phyloP scores from a whole-genome alignment of 228 moss, liverwort and hornwort species.

The Sphagnum fallax region DNA sequence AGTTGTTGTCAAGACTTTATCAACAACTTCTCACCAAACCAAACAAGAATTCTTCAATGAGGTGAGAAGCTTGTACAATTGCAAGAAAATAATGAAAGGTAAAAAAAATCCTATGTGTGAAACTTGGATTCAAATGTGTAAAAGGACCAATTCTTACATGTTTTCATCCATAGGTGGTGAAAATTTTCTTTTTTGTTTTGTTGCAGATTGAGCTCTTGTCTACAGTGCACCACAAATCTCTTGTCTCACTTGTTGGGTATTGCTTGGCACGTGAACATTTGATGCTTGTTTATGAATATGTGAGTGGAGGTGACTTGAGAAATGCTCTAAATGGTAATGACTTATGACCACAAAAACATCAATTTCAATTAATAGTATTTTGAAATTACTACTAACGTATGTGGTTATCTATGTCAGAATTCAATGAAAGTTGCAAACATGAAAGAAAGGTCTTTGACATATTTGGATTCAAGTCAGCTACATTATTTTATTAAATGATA shows the following conservation, averaged over 20 bases:
- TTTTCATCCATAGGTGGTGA: neutral
- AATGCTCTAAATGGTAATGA: conserved; percentile 44
- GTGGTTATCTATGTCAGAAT: no score
- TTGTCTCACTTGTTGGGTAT: conserved; percentile 62
- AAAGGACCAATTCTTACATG: neutral
- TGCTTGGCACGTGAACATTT: conserved; percentile 40
- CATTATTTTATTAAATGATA: no score
- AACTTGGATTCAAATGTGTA: no score
- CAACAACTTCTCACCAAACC: conserved; percentile 46
- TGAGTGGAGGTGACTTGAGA: conserved; percentile 59
- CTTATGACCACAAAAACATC: neutral
- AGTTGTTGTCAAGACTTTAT: conserved; percentile 51
- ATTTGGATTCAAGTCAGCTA: no score
- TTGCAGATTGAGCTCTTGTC: conserved; percentile 57
- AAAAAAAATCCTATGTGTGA: neutral
- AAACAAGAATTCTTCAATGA: conserved; percentile 61
- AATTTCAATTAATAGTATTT: no score
- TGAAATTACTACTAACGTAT: no score
- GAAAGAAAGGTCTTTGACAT: no score
- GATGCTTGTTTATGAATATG: conserved; percentile 50
- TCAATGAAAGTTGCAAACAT: no score
- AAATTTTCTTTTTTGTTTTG: neutral
- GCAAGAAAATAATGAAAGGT: neutral
- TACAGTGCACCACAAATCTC: conserved; percentile 60
- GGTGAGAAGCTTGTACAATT: conserved; percentile 13